These are phyloP conservation scores for Penicillium cosmopolitanum DNA, from an alignment of 495 filamentous ascomycete genomes.

Conservation along the genomic window DNA sequence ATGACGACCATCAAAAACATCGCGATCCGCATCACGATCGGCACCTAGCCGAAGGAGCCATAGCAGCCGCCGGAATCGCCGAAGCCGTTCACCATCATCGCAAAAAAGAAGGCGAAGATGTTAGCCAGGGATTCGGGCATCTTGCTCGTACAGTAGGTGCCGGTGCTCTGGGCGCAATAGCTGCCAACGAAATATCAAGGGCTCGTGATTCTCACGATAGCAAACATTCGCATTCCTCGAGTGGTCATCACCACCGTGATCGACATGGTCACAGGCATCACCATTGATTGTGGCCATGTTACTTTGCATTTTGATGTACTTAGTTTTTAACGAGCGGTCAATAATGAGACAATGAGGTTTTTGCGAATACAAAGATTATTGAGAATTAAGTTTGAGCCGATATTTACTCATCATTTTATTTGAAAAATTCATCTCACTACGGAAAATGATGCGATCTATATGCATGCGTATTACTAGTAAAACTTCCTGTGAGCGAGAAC, in stretches of 20 bases:
- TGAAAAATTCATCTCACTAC: too few species aligned
- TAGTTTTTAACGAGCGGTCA: too few species aligned
- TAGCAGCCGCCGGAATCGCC: slow-evolving; percentile 8
- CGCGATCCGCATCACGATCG: slow-evolving; percentile 11
- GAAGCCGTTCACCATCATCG: slow-evolving; percentile 13
- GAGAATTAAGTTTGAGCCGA: too few species aligned
- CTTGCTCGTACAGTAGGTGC: slow-evolving; percentile 16
- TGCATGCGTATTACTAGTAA: too few species aligned
- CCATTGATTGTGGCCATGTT: not conserved
- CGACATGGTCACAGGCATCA: slow-evolving; percentile 2
- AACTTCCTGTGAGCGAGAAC: too few species aligned
- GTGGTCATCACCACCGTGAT: slow-evolving; percentile 3
- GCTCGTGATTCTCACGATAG: slow-evolving; percentile 8
- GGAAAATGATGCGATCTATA: too few species aligned
- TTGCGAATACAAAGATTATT: too few species aligned
- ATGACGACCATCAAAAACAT: not conserved
- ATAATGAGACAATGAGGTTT: too few species aligned
- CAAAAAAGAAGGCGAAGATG: slow-evolving; percentile 14
- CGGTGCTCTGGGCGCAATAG: slow-evolving; percentile 17
- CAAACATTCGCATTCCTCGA: not conserved
- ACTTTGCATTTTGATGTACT: too few species aligned
- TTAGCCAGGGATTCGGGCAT: slow-evolving; percentile 18
- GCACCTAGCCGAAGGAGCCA: slow-evolving; percentile 10
- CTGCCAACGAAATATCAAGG: slow-evolving; percentile 14
- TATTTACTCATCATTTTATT: too few species aligned